These are phyloP conservation scores for Meyerozyma sp. DNA, from an alignment of 1,139 yeast species.

Conservation along the genomic window DNA sequence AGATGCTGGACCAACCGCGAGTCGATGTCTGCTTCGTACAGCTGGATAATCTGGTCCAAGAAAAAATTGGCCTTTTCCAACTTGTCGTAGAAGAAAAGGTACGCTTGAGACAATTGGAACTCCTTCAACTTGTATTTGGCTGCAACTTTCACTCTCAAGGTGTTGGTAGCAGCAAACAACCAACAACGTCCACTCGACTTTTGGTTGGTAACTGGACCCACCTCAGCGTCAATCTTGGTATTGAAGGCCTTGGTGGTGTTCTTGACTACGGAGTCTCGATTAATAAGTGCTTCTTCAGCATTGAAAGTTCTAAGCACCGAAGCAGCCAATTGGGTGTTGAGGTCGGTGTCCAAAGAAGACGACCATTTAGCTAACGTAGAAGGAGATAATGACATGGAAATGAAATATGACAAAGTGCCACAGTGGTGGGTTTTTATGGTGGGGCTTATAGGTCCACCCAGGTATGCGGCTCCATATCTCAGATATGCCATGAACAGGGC, in stretches of 20 bases:
- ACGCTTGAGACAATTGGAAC: conserved; percentile 17
- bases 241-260: conserved; percentile 8
- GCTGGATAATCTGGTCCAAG: conserved; percentile 10
- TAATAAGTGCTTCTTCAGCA: conserved; percentile 13
- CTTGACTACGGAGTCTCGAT: conserved; percentile 6
- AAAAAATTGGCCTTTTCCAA: conserved; percentile 22
- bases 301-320: conserved; percentile 24
- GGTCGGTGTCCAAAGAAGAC: conserved; percentile 18
- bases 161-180: conserved; percentile 16
- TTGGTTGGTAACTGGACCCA: conserved; percentile 14
- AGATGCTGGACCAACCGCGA: conserved; percentile 11
- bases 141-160: conserved; percentile 11
- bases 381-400: conserved; percentile 5
- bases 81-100: conserved; percentile 30
- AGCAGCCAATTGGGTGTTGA: conserved; percentile 28
- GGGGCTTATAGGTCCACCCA: neutral
- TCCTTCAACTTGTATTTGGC: conserved; percentile 13
- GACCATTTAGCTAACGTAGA: conserved; percentile 23
- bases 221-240: conserved; percentile 10
- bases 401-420: neutral
- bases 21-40: conserved; percentile 10
- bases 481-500: neutral
- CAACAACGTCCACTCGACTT: conserved; percentile 15
- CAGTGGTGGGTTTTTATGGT: too few species aligned
- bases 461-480: neutral